Conservation (phyloP, 805 yeast species). For the Wickerhamomyces kurtzmanii region DNA sequence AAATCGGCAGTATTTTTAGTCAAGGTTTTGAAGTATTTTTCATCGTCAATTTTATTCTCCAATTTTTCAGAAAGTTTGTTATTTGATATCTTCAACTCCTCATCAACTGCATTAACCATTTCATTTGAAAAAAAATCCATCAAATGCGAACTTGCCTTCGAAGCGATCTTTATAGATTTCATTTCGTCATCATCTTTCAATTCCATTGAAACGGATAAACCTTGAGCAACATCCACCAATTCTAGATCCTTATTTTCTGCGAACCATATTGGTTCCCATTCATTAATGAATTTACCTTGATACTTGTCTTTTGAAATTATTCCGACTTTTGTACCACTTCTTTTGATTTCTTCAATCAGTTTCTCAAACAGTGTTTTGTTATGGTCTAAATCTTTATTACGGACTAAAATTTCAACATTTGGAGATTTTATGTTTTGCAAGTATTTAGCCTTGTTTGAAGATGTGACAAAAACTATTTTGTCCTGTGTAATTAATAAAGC, state of each 20-base stretch:
- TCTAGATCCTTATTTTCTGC: conserved; percentile 28
- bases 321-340: conserved; percentile 47
- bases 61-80: conserved; percentile 62
- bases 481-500: conserved; percentile 54
- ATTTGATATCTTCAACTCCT: conserved; percentile 70
- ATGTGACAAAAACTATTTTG: conserved; percentile 59
- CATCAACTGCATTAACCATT: conserved; percentile 81
- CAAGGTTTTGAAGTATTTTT: conserved; percentile 49
- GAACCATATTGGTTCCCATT: conserved; percentile 49
- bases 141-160: conserved; percentile 68
- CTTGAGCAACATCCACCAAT: conserved; percentile 42
- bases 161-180: conserved; percentile 52
- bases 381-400: conserved; percentile 76
- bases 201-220: conserved; percentile 52
- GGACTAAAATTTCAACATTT: conserved; percentile 48
- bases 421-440: conserved; percentile 45
- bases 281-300: conserved; percentile 76
- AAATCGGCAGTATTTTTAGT: conserved; percentile 54
- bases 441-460: conserved; percentile 79
- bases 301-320: conserved; percentile 65
- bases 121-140: conserved; percentile 81
- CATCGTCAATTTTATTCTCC: conserved; percentile 75
- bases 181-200: conserved; percentile 75
- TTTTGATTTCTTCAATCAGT: conserved; percentile 34
- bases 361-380: conserved; percentile 58